Conservation (phyloP, 2,329 filamentous ascomycete genomes). For the Coniochaeta sp. region DNA sequence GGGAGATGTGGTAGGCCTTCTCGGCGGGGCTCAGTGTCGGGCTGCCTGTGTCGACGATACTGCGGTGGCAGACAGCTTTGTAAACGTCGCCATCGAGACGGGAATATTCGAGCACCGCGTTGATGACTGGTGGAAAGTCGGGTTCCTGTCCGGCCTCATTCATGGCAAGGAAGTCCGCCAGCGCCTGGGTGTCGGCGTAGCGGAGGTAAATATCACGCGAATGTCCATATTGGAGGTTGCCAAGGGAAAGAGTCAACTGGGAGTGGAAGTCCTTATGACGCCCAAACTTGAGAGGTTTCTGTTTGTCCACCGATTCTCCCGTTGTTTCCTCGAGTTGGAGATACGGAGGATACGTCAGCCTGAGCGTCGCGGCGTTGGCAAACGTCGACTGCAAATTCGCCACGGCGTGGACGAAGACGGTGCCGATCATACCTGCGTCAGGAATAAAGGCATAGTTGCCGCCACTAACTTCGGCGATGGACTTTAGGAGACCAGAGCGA, state of each 20-base stretch:
- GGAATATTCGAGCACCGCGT: conserved; percentile 24
- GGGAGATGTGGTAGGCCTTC: conserved; percentile 43
- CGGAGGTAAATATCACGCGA: conserved; percentile 46
- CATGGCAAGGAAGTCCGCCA: not conserved
- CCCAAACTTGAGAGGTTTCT: conserved; percentile 14
- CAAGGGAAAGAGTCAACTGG: conserved; percentile 31
- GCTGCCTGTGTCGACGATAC: conserved; percentile 10
- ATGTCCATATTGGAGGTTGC: conserved; percentile 54
- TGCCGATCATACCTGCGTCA: conserved; percentile 54
- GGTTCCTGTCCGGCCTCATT: conserved; percentile 3
- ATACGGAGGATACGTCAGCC: conserved; percentile 27
- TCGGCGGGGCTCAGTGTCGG: conserved; percentile 21
- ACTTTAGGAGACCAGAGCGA: conserved; percentile 46
- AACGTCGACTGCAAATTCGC: conserved; percentile 54
- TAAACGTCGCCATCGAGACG: conserved; percentile 1
- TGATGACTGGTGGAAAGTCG: conserved; percentile 17
- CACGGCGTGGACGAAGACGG: conserved; percentile 54
- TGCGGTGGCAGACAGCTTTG: conserved; percentile 5
- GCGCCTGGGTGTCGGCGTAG: conserved; percentile 16
- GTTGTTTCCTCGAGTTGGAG: conserved; percentile 30
- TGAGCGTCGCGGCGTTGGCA: conserved; percentile 37
- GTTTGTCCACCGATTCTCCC: conserved; percentile 29
- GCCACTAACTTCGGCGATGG: conserved; percentile 47
- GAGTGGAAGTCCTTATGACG: conserved; percentile 5
- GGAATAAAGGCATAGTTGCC: conserved; percentile 56